Evolutionary conservation across 192 early-diverging fungal species (phyloP), one percentile per base, ranked within the genome.

Genomic region (Backusella circina): DNA sequence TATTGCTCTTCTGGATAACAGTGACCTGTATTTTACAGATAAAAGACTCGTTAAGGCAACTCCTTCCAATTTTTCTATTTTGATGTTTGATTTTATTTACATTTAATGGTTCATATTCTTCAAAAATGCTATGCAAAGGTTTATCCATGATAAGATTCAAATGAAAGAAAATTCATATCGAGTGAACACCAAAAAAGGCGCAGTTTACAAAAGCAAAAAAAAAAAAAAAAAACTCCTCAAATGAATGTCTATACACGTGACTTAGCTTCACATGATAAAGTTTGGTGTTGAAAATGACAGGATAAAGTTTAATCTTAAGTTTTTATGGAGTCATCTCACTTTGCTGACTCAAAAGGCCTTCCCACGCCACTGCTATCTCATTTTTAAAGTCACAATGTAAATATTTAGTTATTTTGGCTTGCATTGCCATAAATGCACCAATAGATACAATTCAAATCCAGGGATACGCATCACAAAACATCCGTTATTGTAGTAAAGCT

Each of bases 71-170:
- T n/a, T n/a, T n/a, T n/a, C n/a, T n/a, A n/a, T n/a, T n/a, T n/a
- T 12, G 7, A 18, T 57, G 0, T 51, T 8, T 21, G 18, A 8
- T n/a, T n/a, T n/a, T n/a, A 35, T 30, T 65, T 32, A 77, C 76
- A 39, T 77, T 70, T 35, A 77, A 70, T 26, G 64, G 64, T 3
- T 65, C 47, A 33, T 77, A 77, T 13, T 71, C 57, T 28, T 72
- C 65, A 26, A 77, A 65, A 13, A 77, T 70, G 23, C 50, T 51
- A 71, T 72, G 51, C 18, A 77, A 39, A 50, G 76, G 70, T 16
- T 72, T 70, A 36, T 57, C 54, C 51, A 73, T 57, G 2, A 10
- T 61, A 12, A 12, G 10, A n/a, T 18, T n/a, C n/a, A n/a, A 21
- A 47, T 47, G 16, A 18, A 12, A 12, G 12, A 26, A 61, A 51